Evolutionary conservation across 441 rosid genomes (phyloP), one percentile per base, ranked within the genome.

Genomic region (Syzygium malaccense): DNA sequence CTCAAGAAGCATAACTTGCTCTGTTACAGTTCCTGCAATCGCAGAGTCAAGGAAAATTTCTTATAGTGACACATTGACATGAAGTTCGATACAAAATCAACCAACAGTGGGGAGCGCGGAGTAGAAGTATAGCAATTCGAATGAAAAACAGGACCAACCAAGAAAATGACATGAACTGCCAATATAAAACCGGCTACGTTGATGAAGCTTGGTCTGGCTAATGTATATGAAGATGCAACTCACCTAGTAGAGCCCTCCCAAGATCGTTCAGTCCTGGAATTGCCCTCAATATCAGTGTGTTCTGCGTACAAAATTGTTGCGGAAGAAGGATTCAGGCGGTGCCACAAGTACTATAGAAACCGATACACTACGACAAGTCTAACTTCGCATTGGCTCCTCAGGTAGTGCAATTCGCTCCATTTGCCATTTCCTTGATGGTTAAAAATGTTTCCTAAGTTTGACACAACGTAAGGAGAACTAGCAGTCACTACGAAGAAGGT

Each of bases 1-100:
- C 94, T 98, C 99, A 57, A 97, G 98, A 90, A 98, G 94, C 99
- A 97, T 98, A 92, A 98, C 93, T 93, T 98, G 99, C 93, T 98
- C 98, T 8, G 99, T 92, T 91, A 93, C 86, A 86, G 94, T 86
- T 55, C 98, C 99, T 97, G 94, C 92, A 93, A 88, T 71, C 32
- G 88, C 41, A 55, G 60, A 83, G 89, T 64, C 56, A 90, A 75
- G 88, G 49, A 88, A 62, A 84, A 17, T 14, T 85, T 13, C 33
- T 23, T n/a, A 51, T 86, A 28, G 85, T 28, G 45, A 83, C 30
- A 87, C 8, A n/a, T 11, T 60, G 55, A 49, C 41, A 85, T 15
- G 53, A 78, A 28, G 33, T 83, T 68, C 55, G 54, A 87, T 32
- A 87, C 37, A 30, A 33, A 56, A 17, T 4, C 58, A 60, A 89